Base-by-base conservation (phyloP, 192 early-diverging fungal species). In the Linnemannia exigua region DNA sequence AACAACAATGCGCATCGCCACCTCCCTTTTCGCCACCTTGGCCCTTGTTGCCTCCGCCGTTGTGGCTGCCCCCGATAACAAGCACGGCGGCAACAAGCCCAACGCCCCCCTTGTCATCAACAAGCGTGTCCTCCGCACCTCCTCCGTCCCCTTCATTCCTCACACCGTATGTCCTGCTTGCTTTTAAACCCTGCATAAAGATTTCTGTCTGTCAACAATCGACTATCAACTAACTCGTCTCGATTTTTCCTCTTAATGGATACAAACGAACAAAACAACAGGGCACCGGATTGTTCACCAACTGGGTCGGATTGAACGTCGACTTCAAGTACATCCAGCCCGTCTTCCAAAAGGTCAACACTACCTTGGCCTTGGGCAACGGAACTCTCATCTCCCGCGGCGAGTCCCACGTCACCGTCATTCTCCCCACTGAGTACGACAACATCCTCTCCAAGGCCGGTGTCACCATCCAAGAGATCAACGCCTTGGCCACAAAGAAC, bases 331-430 rank as follows among this genome's bases (percentile, higher is more conserved):
- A 89, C 47, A 87, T 92, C 51, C 67, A 88, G 54, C 88, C 87
- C 12, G 68, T 94, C 12, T 92, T 94, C 67, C 73, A 89, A 16
- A 51, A 77, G 5, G 68, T 93, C 20, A 93, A 91, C 72, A 80
- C 89, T 1, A 89, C 91, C 2, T 48, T 20, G 19, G 38, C 77
- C 28, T 19, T 77, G 35, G 33, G 52, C 17, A 86, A 82, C 50
- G 79, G 84, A 15, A 81, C 87, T 28, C 74, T 92, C 17, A 67
- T 74, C 68, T 80, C 84, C 28, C 77, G 84, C 17, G 94, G 93
- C 36, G 95, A 96, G 67, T 88, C 95, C 28, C 95, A 96, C 63
- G 75, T 96, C 67, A 96, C 95, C 11, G 90, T 95, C 17, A 87
- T 96, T 47, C 82, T 88, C 14, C 95, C 95, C 14, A 91, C 95